Evolutionary conservation across 116 monocot genomes (phyloP).

Genomic region (Dioscorea cayenensis): DNA sequence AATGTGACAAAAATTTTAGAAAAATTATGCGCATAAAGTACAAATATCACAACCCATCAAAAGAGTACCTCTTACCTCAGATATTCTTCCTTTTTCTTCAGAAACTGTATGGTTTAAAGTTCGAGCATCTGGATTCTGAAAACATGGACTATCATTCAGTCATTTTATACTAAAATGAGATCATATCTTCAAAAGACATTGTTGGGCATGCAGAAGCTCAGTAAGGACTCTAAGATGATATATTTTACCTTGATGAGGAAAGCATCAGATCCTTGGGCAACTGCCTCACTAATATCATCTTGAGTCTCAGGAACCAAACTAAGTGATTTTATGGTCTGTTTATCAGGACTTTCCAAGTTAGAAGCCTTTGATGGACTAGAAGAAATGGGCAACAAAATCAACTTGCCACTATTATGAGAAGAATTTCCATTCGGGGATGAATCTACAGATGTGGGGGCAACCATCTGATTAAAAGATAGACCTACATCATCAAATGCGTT

Average conservation of each 20-base stretch:
- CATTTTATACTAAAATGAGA: neutral
- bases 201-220: neutral
- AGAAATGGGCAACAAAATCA: neutral
- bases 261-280: neutral
- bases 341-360: neutral
- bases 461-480: conserved; percentile 29
- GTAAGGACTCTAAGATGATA: neutral
- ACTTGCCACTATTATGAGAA: conserved; percentile 4
- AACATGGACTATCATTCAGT: neutral
- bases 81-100: conserved; percentile 16
- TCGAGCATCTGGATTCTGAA: conserved; percentile 14
- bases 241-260: neutral
- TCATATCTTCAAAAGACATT: neutral
- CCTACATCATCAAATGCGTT: conserved; percentile 69
- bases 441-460: conserved; percentile 9
- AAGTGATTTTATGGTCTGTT: conserved; percentile 1
- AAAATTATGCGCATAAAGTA: neutral
- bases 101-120: conserved; percentile 2
- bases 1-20: neutral
- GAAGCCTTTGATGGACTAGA: neutral
- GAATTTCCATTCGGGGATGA: conserved; percentile 5
- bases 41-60: neutral
- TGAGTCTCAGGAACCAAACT: conserved; percentile 6
- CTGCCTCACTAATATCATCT: conserved; percentile 3
- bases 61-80: conserved; percentile 23